Base-by-base conservation (phyloP, 305 asterid genomes). In the Rubia peregrina region DNA sequence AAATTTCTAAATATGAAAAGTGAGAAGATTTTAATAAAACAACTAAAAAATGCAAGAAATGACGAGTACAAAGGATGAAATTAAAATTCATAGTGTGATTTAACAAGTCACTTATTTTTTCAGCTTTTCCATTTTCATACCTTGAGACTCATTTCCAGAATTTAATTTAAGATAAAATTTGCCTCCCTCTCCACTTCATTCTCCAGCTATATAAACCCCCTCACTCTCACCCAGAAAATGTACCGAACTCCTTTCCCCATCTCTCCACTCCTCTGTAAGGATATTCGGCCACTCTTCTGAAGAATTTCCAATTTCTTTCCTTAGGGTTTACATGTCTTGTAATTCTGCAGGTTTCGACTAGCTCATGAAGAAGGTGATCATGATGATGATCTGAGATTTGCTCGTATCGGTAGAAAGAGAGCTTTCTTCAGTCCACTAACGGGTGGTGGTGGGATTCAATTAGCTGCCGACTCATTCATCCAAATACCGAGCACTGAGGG, bases 401-500 rank as follows among this genome's bases (percentile, higher is more conserved):
- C 3, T 38, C 19, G 30, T 7, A 26, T 40, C 0, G 17, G 24
- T 7, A 1, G 1, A 60, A 83, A 85, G 98, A 83, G 98, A 90
- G 98, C 98, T 92, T 86, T 84, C 98, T 88, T 90, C 81, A 14
- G 96, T 92, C 94, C 95, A 92, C 87, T 78, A 83, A 79, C 48
- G 80, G 91, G 91, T 75, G 76, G 83, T 65, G 16, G 69, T 85
- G 80, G 73, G 96, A 67, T 90, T 87, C 86, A 85, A 85, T 92
- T 86, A 84, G 92, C 98, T 92, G 95, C 90, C 84, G 95, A 83
- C 86, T 92, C 98, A 90, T 92, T 92, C 95, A 88, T 90, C 82
- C 96, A 90, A 88, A 82, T 86, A 84, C 83, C 44, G 88, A 85
- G 92, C 82, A 71, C 46, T 12, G 3, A n/a, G 2, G 36, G 9